Base-by-base conservation (phyloP, 768 basidiomycete genomes). In the Leucocoprinus sp. region DNA sequence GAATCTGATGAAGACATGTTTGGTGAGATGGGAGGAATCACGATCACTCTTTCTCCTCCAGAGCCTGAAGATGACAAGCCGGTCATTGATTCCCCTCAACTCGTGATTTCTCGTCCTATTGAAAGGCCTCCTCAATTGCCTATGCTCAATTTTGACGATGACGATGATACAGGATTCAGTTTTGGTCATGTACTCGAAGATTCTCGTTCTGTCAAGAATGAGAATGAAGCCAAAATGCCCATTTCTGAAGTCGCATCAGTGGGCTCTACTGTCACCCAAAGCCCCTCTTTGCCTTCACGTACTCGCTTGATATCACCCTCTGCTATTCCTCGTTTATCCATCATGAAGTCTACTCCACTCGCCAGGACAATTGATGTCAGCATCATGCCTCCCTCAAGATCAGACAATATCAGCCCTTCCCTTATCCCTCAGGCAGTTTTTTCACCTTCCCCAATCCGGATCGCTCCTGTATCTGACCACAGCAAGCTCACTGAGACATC, bases 1-100 rank as follows among this genome's bases (percentile, higher is more conserved):
- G 60, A 59, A 15, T 54, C 55, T 4, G 72, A 72, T 11, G 70
- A 70, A 17, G 72, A 76, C 34, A 71, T 78, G 53, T 69, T 78
- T 44, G 80, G 79, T 23, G 76, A 82, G 45, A 74, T 76, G 34
- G 76, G 80, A 21, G 86, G 85, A 4, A 84, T 89, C 57, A 78
- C 72, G 50, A 86, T 88, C 53, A 82, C 72, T 2, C 86, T 88
- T 50, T 78, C 75, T 2, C 75, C 80, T 15, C 80, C 85, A n/a
- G 64, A 65, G 19, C 46, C 46, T 8, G 68, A 68, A 19, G 67
- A 67, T 29, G 59, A 60, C 19, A 58, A 58, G 19, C 54, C 51
- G 14, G 48, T 55, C 23, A 57, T 63, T 31, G 60, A 57, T 38
- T 45, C 42, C 9, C 54, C 55, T 26, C 64, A 64, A 43, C 27